Base-by-base conservation (phyloP, 305 asterid species). In the Ajuga reptans region DNA sequence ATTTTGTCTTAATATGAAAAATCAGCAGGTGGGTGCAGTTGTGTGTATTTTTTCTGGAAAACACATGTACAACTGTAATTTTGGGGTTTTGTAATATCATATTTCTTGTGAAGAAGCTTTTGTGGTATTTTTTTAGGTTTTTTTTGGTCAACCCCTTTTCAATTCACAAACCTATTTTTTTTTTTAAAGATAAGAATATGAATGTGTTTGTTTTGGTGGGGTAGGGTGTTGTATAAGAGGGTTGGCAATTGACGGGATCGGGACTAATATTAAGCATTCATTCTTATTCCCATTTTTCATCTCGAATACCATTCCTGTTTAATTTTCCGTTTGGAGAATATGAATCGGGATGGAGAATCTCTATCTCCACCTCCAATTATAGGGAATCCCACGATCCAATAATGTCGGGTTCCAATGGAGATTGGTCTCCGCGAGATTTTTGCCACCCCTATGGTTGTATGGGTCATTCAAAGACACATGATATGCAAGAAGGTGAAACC, bases 1-100 rank as follows among this genome's bases (percentile, higher is more conserved):
- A 76, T 69, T 52, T 37, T 52, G 80, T 79, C 8, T 63, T 68
- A 68, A 64, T 55, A 67, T 29, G 37, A 71, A 49, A 39, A 75
- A 12, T 41, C 50, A 17, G 72, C 49, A 63, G 27, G 9, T 57
- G 42, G 5, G 60, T 49, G 61, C 68, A 39, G 31, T 27, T 37
- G 41, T 50, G 29, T 33, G 7, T 41, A n/a, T 21, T 21, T 21
- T 21, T 36, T 47, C 47, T 12, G 18, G 36, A 65, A 46, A 31
- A 29, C 65, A 52, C 70, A 70, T 70, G 64, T 64, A 54, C 58
- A 43, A 17, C 34, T 46, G 31, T 67, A 54, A 37, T 50, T 69
- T 61, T 27, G 29, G 63, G 62, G 51, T 33, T 75, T 49, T 64
- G 41, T 57, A 64, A 57, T 6, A 53, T 64, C 36, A 34, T 18